A percentile compares a stretch with the other conserved stretches of the same genome.
phyloP scores from a whole-genome alignment of 345 rosid genomes.

The Litchi chinensis region DNA sequence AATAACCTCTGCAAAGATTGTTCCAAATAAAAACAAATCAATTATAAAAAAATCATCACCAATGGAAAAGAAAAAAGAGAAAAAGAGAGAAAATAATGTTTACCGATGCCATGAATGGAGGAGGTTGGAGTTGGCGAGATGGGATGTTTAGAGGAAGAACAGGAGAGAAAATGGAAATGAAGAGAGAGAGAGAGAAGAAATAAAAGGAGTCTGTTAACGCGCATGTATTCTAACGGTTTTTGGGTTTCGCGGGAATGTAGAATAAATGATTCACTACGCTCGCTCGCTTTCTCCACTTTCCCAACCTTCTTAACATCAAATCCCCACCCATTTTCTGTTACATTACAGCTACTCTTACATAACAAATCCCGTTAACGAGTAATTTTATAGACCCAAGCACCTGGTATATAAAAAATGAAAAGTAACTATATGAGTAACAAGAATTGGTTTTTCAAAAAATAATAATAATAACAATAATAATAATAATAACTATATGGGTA shows the following conservation, averaged over 20 bases:
- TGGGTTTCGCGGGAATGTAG: background rate
- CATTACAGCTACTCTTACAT: no score
- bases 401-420: no score
- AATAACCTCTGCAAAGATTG: no score
- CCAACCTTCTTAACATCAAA: background rate
- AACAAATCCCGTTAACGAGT: no score
- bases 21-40: background rate
- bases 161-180: background rate
- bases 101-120: conserved; percentile 18
- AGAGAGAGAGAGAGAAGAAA: background rate
- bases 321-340: no score
- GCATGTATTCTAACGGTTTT: background rate
- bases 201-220: background rate
- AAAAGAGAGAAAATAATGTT: background rate
- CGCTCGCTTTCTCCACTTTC: background rate
- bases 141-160: no score
- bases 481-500: no score
- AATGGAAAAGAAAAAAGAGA: background rate
- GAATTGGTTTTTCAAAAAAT: no score
- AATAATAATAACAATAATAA: no score
- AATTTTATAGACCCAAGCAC: no score
- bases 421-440: no score
- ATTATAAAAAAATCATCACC: background rate
- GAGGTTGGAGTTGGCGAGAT: background rate
- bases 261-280: background rate